Evolutionary conservation across 202 grass and related monocot genomes (phyloP).

Genomic region (Hordeum pubiflorum): DNA sequence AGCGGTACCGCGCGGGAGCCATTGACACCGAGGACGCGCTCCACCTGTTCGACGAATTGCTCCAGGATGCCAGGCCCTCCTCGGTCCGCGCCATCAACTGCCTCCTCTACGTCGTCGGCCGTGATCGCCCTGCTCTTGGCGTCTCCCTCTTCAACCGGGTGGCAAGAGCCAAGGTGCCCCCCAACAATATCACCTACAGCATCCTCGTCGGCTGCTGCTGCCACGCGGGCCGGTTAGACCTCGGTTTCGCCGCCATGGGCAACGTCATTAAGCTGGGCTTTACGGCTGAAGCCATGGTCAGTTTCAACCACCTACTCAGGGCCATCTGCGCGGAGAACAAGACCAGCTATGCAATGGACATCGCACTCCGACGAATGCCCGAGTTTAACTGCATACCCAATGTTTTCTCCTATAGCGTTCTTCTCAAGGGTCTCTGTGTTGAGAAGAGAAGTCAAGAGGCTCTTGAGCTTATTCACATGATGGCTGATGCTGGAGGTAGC

Average conservation of each 20-base stretch:
- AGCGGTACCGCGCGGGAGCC: too few species aligned
- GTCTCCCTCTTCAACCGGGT: slow-evolving; percentile 24
- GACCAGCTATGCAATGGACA: background rate
- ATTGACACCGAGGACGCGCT: background rate
- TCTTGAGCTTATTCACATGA: background rate
- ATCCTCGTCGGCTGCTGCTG: slow-evolving; percentile 8
- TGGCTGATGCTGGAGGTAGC: background rate
- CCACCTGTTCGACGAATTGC: slow-evolving; percentile 32
- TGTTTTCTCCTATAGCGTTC: background rate
- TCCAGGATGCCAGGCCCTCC: background rate
- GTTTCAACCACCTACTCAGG: background rate
- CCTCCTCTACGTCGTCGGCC: background rate
- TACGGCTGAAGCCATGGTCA: background rate
- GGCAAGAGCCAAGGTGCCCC: background rate
- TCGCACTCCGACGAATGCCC: background rate
- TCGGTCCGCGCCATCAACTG: background rate
- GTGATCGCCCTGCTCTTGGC: background rate
- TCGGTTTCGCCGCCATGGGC: background rate
- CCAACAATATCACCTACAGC: background rate
- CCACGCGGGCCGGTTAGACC: background rate
- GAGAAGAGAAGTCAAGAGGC: background rate
- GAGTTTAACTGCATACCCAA: background rate
- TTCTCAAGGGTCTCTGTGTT: slow-evolving; percentile 24
- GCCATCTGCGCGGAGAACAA: background rate
- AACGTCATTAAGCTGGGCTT: background rate